A percentile compares a stretch with the other conserved stretches of the same genome.
Evolutionary conservation across 2,329 filamentous ascomycete species (phyloP).

Genomic region (Apiospora rasikravindrae): DNA sequence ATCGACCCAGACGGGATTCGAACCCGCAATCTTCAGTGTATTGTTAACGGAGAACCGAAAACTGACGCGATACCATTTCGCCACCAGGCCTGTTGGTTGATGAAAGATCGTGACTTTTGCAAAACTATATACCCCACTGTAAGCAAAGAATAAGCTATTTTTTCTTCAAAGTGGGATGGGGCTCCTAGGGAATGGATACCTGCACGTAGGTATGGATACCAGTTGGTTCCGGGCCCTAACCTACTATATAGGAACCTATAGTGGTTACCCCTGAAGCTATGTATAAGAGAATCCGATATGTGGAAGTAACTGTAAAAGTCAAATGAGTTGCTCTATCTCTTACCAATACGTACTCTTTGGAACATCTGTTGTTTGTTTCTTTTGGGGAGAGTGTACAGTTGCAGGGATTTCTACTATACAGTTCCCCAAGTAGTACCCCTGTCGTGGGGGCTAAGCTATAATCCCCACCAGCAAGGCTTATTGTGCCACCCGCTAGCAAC

Average conservation of each 20-base stretch:
- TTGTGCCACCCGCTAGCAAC: background rate
- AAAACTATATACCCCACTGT: background rate
- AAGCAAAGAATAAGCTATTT: background rate
- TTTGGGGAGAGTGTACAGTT: background rate
- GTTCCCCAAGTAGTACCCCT: background rate
- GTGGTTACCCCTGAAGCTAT: background rate
- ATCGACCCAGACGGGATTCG: slow-evolving; percentile 15
- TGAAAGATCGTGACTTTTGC: background rate
- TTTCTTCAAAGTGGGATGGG: background rate
- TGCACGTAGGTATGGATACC: background rate
- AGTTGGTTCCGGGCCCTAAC: slow-evolving; percentile 2
- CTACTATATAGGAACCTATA: background rate
- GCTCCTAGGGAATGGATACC: background rate
- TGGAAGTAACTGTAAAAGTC: background rate
- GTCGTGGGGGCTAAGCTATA: background rate
- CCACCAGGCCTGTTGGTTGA: slow-evolving; percentile 9
- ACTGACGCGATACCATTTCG: slow-evolving; percentile 17
- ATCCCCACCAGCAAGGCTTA: background rate
- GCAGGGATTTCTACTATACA: background rate
- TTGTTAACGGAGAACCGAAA: background rate
- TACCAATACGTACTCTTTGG: background rate
- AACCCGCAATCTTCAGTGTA: slow-evolving; percentile 13
- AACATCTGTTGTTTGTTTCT: background rate
- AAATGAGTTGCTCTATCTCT: background rate
- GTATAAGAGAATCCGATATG: background rate